These are phyloP conservation scores for Protomyces pachydermus DNA, from an alignment of 1,139 yeast genomes.

Conservation along the genomic window DNA sequence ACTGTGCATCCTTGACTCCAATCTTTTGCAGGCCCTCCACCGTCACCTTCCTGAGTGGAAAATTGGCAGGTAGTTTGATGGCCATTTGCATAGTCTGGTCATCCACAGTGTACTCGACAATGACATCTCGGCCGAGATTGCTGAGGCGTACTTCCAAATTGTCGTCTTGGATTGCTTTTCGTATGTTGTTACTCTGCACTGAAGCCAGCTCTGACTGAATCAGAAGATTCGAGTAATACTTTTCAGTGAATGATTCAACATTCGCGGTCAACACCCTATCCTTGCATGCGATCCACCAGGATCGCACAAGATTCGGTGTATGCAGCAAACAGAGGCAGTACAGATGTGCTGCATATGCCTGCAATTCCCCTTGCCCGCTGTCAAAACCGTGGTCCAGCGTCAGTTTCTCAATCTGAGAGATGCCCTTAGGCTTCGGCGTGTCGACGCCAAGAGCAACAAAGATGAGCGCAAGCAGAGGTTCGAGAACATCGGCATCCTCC, in stretches of 20 bases:
- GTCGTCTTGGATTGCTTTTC: slow-evolving; percentile 42
- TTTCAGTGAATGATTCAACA: slow-evolving; percentile 60
- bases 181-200: slow-evolving; percentile 43
- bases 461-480: slow-evolving; percentile 37
- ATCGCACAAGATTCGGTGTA: slow-evolving; percentile 63
- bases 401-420: slow-evolving; percentile 25
- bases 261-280: slow-evolving; percentile 53
- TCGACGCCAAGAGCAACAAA: slow-evolving; percentile 31
- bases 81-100: slow-evolving; percentile 82
- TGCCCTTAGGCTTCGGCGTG: slow-evolving; percentile 30
- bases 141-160: slow-evolving; percentile 61
- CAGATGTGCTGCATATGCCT: slow-evolving; percentile 45
- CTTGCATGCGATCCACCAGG: slow-evolving; percentile 64
- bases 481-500: slow-evolving; percentile 47
- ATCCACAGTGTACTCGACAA: slow-evolving; percentile 71
- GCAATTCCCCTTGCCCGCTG: slow-evolving; percentile 11
- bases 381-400: slow-evolving; percentile 41
- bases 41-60: slow-evolving; percentile 66
- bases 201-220: slow-evolving; percentile 54
- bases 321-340: slow-evolving; percentile 54
- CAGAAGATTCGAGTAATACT: slow-evolving; percentile 59
- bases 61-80: slow-evolving; percentile 63
- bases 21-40: slow-evolving; percentile 75
- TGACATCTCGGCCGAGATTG: slow-evolving; percentile 61
- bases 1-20: slow-evolving; percentile 86